Percentiles rank a stretch among this genome's conserved stretches.
phyloP scores from a whole-genome alignment of 2,329 filamentous ascomycete genomes.

The Dothiorella sarmentorum region DNA sequence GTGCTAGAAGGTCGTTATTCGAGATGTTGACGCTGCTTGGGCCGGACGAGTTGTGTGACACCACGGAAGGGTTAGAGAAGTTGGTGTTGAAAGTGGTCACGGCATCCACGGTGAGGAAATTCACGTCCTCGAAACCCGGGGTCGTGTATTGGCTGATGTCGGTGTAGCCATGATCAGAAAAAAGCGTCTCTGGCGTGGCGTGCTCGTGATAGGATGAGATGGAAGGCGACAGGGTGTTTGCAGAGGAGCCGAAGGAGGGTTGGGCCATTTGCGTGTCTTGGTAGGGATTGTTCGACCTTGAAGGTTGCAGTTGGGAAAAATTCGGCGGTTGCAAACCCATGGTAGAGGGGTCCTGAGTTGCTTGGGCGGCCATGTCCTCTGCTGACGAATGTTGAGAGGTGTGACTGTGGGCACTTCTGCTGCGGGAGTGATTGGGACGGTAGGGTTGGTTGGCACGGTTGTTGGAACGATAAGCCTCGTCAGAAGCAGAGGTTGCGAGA shows the following conservation, averaged over 20 bases:
- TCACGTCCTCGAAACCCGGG: slow-evolving; percentile 25
- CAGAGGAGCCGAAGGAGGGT: slow-evolving; percentile 23
- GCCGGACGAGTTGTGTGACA: not conserved
- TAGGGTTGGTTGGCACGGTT: not conserved
- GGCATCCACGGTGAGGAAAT: not conserved
- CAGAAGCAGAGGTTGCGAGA: slow-evolving; percentile 6
- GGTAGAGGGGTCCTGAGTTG: not conserved
- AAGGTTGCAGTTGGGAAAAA: not conserved
- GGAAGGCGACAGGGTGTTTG: slow-evolving; percentile 35
- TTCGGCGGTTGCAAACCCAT: slow-evolving; percentile 3
- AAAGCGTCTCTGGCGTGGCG: slow-evolving; percentile 36
- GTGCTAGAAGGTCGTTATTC: slow-evolving; percentile 9
- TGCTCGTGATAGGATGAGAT: slow-evolving; percentile 34
- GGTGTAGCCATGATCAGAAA: slow-evolving; percentile 33
- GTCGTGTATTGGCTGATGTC: slow-evolving; percentile 33
- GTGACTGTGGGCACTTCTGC: not conserved
- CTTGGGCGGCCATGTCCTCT: slow-evolving; percentile 1
- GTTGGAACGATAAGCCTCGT: not conserved
- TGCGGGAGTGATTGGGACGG: not conserved
- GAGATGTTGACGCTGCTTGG: slow-evolving; percentile 3
- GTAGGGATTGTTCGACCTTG: not conserved
- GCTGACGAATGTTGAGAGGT: not conserved
- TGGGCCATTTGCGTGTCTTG: slow-evolving; percentile 6
- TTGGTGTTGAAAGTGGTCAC: not conserved
- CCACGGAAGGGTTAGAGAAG: not conserved